phyloP scores from a whole-genome alignment of 2,329 filamentous ascomycete species.

The Trichoderma harzianum region DNA sequence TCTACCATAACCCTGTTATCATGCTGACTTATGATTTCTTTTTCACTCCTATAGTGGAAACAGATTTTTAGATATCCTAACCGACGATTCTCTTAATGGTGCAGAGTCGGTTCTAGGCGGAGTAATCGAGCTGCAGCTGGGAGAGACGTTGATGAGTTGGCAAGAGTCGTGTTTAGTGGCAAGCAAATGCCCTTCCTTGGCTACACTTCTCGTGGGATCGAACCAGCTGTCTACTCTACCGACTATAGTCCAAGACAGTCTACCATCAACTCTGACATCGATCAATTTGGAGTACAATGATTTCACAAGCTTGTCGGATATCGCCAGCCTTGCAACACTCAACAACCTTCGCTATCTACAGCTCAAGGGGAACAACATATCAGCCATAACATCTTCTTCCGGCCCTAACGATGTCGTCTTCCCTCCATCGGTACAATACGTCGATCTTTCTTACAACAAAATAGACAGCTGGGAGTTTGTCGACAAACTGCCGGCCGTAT shows the following conservation, averaged over 20 bases:
- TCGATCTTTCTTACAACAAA: slow-evolving; percentile 72
- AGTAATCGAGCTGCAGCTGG: slow-evolving; percentile 60
- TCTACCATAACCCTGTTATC: not conserved
- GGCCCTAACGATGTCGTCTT: slow-evolving; percentile 44
- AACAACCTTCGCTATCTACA: slow-evolving; percentile 56
- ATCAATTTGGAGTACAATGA: slow-evolving; percentile 71
- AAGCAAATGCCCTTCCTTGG: slow-evolving; percentile 51
- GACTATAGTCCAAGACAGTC: slow-evolving; percentile 33
- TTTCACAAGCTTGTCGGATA: slow-evolving; percentile 56
- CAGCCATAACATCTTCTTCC: slow-evolving; percentile 33
- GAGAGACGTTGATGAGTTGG: slow-evolving; percentile 66
- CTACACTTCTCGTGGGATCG: slow-evolving; percentile 49
- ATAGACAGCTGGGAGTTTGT: slow-evolving; percentile 71
- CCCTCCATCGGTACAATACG: slow-evolving; percentile 52
- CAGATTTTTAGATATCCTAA: slow-evolving; percentile 54
- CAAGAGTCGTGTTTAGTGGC: slow-evolving; percentile 56
- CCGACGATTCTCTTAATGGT: slow-evolving; percentile 29
- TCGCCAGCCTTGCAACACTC: slow-evolving; percentile 53
- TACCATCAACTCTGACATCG: slow-evolving; percentile 55
- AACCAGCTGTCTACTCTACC: slow-evolving; percentile 58
- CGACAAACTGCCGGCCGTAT: slow-evolving; percentile 61
- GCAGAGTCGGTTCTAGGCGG: slow-evolving; percentile 43
- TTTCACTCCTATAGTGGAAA: slow-evolving; percentile 59
- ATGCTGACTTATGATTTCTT: not conserved
- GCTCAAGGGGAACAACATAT: slow-evolving; percentile 75